These are phyloP conservation scores for Castanea sativa DNA, from an alignment of 306 rosid species.

Conservation along the genomic window DNA sequence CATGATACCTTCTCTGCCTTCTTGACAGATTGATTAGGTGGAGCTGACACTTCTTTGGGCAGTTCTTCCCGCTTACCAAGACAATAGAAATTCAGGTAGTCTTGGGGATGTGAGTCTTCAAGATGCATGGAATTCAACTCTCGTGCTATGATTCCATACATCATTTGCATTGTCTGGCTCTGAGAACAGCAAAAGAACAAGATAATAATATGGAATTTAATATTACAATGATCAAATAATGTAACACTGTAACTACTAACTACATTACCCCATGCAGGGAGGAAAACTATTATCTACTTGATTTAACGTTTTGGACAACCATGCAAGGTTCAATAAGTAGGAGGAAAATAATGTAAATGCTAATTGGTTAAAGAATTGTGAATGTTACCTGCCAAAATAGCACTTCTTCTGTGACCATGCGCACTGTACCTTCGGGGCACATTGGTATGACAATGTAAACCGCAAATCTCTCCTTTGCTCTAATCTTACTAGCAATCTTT, in stretches of 20 bases:
- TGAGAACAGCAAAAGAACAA: constrained; percentile 29
- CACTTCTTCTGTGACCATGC: constrained; percentile 73
- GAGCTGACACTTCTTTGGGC: constrained; percentile 19
- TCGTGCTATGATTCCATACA: constrained; percentile 62
- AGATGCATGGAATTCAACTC: constrained; percentile 54
- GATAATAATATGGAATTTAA: background rate
- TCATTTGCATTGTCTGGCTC: constrained; percentile 89
- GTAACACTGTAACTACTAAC: background rate
- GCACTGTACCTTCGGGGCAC: constrained; percentile 93
- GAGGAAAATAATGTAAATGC: background rate
- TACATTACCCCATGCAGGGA: background rate
- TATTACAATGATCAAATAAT: background rate
- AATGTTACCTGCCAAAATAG: constrained; percentile 82
- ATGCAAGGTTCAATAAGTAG: background rate
- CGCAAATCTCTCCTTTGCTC: constrained; percentile 73
- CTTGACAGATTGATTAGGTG: constrained; percentile 26
- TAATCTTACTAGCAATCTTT: constrained; percentile 81
- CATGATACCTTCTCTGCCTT: constrained; percentile 50
- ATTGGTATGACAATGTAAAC: constrained; percentile 87
- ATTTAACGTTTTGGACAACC: background rate
- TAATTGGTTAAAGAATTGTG: background rate
- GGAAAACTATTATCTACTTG: background rate
- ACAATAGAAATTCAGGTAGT: constrained; percentile 80
- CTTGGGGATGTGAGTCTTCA: constrained; percentile 54
- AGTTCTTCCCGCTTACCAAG: constrained; percentile 73